These are phyloP conservation scores for Mycena rosella DNA, from an alignment of 768 basidiomycete genomes.

Conservation along the genomic window DNA sequence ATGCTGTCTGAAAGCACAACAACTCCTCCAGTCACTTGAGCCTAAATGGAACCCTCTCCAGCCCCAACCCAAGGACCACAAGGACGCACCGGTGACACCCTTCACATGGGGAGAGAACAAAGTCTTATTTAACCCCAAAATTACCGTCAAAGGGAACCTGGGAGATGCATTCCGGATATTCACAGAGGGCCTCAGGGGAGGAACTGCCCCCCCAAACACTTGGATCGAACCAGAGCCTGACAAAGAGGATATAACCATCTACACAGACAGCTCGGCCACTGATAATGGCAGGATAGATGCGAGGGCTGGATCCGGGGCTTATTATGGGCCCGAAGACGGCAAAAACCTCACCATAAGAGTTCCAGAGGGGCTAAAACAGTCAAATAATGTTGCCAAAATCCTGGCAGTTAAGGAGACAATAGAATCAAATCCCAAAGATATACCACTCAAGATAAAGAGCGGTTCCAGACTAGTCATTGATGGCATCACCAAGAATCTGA, in stretches of 20 bases:
- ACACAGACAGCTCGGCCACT: slow-evolving; percentile 39
- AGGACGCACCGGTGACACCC: neutral
- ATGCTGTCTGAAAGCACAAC: slow-evolving; percentile 12
- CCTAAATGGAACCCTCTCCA: too few species aligned
- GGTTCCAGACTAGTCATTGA: too few species aligned
- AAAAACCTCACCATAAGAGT: neutral
- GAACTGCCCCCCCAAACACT: neutral
- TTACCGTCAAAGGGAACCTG: slow-evolving; percentile 8
- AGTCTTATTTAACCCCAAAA: too few species aligned
- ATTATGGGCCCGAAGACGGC: neutral
- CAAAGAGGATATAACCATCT: too few species aligned
- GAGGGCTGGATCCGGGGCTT: too few species aligned
- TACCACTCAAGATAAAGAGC: too few species aligned
- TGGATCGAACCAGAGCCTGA: slow-evolving; percentile 9
- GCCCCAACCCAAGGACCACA: slow-evolving; percentile 23
- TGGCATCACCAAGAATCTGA: too few species aligned
- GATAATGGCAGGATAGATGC: neutral
- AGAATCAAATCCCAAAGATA: too few species aligned
- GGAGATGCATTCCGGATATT: slow-evolving; percentile 26
- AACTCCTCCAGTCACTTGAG: slow-evolving; percentile 20
- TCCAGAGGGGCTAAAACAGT: too few species aligned
- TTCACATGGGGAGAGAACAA: slow-evolving; percentile 1
- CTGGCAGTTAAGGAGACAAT: too few species aligned
- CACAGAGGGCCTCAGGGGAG: slow-evolving; percentile 5
- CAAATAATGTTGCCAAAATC: too few species aligned